A percentile compares a stretch with the other conserved stretches of the same genome.
Evolutionary conservation across 139 green algal species (phyloP).

Genomic region (Gonium pectorale): DNA sequence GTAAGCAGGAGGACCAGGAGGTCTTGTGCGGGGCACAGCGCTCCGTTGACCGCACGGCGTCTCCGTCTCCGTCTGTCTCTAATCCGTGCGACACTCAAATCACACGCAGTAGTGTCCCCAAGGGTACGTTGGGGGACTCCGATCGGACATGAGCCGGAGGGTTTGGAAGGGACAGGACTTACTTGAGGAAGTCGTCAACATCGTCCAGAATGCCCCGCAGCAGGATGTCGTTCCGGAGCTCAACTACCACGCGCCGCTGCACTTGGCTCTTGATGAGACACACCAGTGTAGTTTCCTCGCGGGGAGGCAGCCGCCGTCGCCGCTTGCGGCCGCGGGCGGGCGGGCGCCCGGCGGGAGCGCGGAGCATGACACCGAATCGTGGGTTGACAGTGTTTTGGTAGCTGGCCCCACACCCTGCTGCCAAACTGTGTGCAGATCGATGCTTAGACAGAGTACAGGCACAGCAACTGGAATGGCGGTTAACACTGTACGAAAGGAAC

Average conservation of each 20-base stretch:
- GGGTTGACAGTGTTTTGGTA: background rate
- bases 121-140: too few species aligned
- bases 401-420: background rate
- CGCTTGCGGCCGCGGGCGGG: constrained; percentile 18
- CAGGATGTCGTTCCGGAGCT: constrained; percentile 59
- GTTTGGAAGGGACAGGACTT: too few species aligned
- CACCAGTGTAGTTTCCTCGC: constrained; percentile 33
- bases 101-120: too few species aligned
- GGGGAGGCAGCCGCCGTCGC: background rate
- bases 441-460: background rate
- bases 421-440: too few species aligned
- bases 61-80: too few species aligned
- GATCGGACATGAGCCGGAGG: too few species aligned
- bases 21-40: too few species aligned
- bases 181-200: constrained; percentile 65
- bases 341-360: background rate
- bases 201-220: constrained; percentile 49
- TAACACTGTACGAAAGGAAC: too few species aligned
- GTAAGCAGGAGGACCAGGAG: too few species aligned
- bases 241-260: constrained; percentile 45
- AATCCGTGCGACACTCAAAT: too few species aligned
- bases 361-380: background rate
- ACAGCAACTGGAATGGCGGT: too few species aligned
- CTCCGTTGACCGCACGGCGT: too few species aligned
- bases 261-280: constrained; percentile 56